Base-by-base conservation (phyloP, 345 rosid genomes). In the Hibiscus syriacus region DNA sequence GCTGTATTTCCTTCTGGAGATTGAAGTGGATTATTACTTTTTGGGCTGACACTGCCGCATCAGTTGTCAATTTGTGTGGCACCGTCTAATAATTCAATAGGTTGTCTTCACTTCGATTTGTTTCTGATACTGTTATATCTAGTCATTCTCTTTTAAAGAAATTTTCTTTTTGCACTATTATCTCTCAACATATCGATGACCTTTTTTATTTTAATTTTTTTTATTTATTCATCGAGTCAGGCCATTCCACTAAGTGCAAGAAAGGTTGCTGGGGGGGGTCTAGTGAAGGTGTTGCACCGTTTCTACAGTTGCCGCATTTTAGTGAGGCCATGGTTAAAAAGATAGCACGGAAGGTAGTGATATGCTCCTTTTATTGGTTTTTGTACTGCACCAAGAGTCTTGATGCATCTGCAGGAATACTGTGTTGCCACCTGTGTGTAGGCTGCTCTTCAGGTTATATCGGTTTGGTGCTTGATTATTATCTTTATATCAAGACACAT, bases 181-280 rank as follows among this genome's bases (percentile, higher is more conserved):
- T 62, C 9, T 62, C 20, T 62, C 32, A 13, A 23, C 22, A 6
- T 41, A 41, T 19, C 32, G 17, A 36, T 62, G 26, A 11, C 45
- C 16, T 46, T 75, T 59, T 9, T 39, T 8, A 39, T 39, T 39
- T 39, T 39, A 39, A 57, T 59, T 22, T 60, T n/a, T n/a, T 52
- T 67, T 17, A 70, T 56, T 66, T 57, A 77, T 66, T 68, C 69
- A 23, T 13, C 23, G 52, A 14, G 26, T 34, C 84, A 92, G 99
- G 99, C 98, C 71, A 93, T 95, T 83, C 98, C 99, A 69, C 89
- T 95, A 59, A 90, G 96, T 85, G 85, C 96, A 25, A 86, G 91
- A 81, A 95, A 92, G 83, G 59, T 91, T 39, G 81, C 84, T 17
- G 98, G 98, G 55, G 98, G 55, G 98, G 93, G 76, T 85, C 93